Base-by-base conservation (phyloP, 2,329 filamentous ascomycete genomes). In the Colletotrichum cereale region DNA sequence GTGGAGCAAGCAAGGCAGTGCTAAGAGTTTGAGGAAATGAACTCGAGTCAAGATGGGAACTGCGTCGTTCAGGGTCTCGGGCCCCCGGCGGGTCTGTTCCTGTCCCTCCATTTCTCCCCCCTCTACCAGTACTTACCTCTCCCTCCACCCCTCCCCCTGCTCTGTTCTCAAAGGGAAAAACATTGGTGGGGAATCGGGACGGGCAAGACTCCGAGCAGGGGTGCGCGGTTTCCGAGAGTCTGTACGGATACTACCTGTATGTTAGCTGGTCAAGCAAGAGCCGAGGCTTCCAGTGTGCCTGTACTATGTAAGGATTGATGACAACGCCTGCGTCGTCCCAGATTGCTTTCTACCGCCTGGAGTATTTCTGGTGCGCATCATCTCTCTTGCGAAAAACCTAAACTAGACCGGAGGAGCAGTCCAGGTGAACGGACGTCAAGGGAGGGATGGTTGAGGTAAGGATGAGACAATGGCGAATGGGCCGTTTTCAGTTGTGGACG, bases 91-190 rank as follows among this genome's bases (percentile, higher is more conserved):
- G 50, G 63, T 57, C 50, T 67, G 50, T 57, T 67, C 57, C 63
- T 58, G 29, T 62, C 40, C 62, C 38, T 40, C 8, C 7, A 7
- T 14, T 11, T n/a, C 18, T 2, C 18, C 18, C 40, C 16, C 40
- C n/a, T n/a, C n/a, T n/a, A n/a, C n/a, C n/a, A n/a, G n/a, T n/a
- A n/a, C n/a, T n/a, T n/a, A n/a, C 57, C 63, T 58, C n/a, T 62
- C 40, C 62, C 38, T 40, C 8, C 7, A 7, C 40, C 16, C 40
- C 7, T 18, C 42, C 21, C 42, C 42, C 21, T 8, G 21, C 31
- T 71, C 64, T 67, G 68, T 71, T 71, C 65, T 21, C 29, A 58
- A 60, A 55, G 62, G 65, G 58, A 47, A 63, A 53, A 71, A 71
- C 58, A 58, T 63, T 42, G 58, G 68, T 44, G 50, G 68, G 52